Evolutionary conservation across 805 yeast species (phyloP), one percentile per base, ranked within the genome.

Genomic region (Wickerhamiella cacticola): DNA sequence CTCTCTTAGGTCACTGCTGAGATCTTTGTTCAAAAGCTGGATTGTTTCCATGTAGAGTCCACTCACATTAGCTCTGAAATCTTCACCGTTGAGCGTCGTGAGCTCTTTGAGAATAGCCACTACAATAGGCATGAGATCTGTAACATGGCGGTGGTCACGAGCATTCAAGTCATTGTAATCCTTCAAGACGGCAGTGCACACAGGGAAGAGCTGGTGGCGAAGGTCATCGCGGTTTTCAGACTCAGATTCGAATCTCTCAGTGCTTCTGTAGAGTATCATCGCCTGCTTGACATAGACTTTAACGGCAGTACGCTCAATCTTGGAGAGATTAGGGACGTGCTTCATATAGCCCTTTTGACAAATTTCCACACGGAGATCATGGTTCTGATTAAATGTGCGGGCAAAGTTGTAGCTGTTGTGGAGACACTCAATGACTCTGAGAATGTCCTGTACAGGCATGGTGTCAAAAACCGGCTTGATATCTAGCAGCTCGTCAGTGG

Each of bases 341-440:
- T 86, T 94, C 65, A 88, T 89, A 35, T 87, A 80, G 1, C 96
- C 95, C 2, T 92, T 84, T 58, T 86, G 83, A 80, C 94, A 88
- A 36, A 92, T 68, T 56, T 92, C 71, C n/a, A 84, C 81, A 54
- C 99, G 71, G 56, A 92, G 69, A 47, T 86, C 87, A 62, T 82
- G 81, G 63, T 92, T 88, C 50, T 80, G 87, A 63, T 92, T 92
- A 70, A 92, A 92, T 50, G 73, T 77, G 56, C 82, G 76, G 2
- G 97, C 84, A 66, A 94, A 92, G 54, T 73, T 71, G 67, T 84
- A 88, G 46, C 95, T 82, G 45, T 68, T 67, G 51, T 76, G 73
- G 53, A 92, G 66, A 36, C 83, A 64, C 2, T 69, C 64, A 1
- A 87, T 74, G 29, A 92, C 60, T 45, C 72, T 67, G 45, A 80